These are phyloP conservation scores for Candolleomyces efflorescens DNA, from an alignment of 768 basidiomycete species.

Conservation along the genomic window DNA sequence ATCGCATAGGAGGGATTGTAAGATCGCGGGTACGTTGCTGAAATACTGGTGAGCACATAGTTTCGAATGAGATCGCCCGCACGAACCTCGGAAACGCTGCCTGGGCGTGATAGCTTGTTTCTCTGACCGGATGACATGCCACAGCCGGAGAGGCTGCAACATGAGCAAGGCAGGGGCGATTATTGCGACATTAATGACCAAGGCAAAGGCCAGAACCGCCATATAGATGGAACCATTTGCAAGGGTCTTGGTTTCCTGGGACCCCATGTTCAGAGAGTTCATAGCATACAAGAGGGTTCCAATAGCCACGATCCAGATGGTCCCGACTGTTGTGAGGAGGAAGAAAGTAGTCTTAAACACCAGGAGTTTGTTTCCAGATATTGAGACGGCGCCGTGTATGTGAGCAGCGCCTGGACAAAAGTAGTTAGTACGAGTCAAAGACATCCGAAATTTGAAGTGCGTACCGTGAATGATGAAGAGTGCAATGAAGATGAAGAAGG, in stretches of 20 bases:
- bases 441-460: conserved; percentile 18
- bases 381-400: conserved; percentile 54
- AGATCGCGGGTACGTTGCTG: conserved; percentile 66
- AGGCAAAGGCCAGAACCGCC: conserved; percentile 51
- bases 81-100: conserved; percentile 71
- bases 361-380: conserved; percentile 57
- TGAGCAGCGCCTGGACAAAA: conserved; percentile 42
- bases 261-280: conserved; percentile 45
- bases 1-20: conserved; percentile 69
- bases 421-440: neutral
- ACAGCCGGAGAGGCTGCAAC: conserved; percentile 66
- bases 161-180: conserved; percentile 67
- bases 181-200: conserved; percentile 62
- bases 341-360: conserved; percentile 64
- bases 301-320: conserved; percentile 60
- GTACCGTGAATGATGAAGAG: conserved; percentile 52
- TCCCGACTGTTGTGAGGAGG: conserved; percentile 46
- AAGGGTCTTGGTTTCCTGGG: conserved; percentile 39
- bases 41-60: conserved; percentile 1
- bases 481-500: conserved; percentile 54
- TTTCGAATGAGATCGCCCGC: neutral
- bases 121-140: conserved; percentile 52
- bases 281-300: conserved; percentile 70
- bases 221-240: conserved; percentile 73
- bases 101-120: conserved; percentile 67